Evolutionary conservation across 2,329 filamentous ascomycete genomes (phyloP).

Genomic region (Berkeleyomyces basicola): DNA sequence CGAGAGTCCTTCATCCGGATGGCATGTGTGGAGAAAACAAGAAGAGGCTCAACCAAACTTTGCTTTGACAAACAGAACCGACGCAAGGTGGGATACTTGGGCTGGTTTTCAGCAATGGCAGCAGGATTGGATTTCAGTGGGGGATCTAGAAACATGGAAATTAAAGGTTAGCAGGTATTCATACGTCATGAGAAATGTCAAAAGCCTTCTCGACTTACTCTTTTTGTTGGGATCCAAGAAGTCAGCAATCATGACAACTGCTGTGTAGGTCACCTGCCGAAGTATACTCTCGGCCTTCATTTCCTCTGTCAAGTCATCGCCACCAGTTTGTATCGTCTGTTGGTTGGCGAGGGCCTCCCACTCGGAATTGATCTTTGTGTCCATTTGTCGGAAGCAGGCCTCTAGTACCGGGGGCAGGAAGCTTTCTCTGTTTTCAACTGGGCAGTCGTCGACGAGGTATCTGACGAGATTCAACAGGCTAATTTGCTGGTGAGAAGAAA

Average conservation of each 20-base stretch:
- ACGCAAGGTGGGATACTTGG: constrained; percentile 42
- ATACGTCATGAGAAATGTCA: neutral
- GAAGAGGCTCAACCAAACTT: constrained; percentile 67
- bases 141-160: constrained; percentile 5
- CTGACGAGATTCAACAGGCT: constrained; percentile 81
- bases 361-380: constrained; percentile 70
- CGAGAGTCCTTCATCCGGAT: constrained; percentile 80
- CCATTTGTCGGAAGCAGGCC: constrained; percentile 70
- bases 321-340: constrained; percentile 45
- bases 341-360: constrained; percentile 62
- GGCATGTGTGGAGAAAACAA: constrained; percentile 81
- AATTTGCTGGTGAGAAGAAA: constrained; percentile 86
- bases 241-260: constrained; percentile 79
- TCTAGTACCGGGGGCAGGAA: constrained; percentile 77
- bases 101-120: constrained; percentile 1
- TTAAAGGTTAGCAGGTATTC: neutral
- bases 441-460: constrained; percentile 83
- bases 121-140: neutral
- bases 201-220: constrained; percentile 30
- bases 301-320: constrained; percentile 75
- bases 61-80: constrained; percentile 69
- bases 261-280: constrained; percentile 79
- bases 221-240: constrained; percentile 61
- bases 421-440: constrained; percentile 54
- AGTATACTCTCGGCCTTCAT: constrained; percentile 98